A percentile compares a stretch with the other conserved stretches of the same genome.
Evolutionary conservation across 225 moss, liverwort and hornwort genomes (phyloP).

Genomic region (Marchantia polymorpha): DNA sequence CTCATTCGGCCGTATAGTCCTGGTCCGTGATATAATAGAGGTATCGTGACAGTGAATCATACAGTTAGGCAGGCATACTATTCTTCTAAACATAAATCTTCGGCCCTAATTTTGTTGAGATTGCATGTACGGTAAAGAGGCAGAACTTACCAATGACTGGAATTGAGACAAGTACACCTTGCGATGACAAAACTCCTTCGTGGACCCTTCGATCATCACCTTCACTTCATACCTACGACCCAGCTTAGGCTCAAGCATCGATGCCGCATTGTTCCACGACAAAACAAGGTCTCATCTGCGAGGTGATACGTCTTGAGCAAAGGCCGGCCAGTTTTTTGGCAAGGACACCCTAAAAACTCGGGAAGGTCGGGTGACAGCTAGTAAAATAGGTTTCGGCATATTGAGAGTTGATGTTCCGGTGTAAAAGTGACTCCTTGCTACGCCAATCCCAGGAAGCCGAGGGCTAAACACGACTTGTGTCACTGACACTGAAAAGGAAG

Average conservation of each 20-base stretch:
- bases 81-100: too few relatives aligned
- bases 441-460: background rate
- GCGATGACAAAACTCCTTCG: background rate
- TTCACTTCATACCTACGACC: background rate
- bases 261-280: background rate
- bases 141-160: background rate
- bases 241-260: background rate
- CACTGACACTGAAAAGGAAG: background rate
- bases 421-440: background rate
- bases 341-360: slow-evolving; percentile 1
- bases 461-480: background rate
- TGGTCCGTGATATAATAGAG: too few relatives aligned
- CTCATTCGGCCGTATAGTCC: too few relatives aligned
- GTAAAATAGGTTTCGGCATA: background rate
- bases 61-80: too few relatives aligned
- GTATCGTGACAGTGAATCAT: too few relatives aligned
- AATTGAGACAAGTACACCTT: background rate
- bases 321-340: background rate
- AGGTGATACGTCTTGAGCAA: background rate
- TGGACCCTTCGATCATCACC: background rate
- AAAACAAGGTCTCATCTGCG: background rate
- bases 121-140: too few relatives aligned
- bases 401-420: background rate
- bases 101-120: too few relatives aligned
- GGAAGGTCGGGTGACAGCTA: background rate